Evolutionary conservation across 179 eudicot species (phyloP).

Genomic region (Nepenthes alata): DNA sequence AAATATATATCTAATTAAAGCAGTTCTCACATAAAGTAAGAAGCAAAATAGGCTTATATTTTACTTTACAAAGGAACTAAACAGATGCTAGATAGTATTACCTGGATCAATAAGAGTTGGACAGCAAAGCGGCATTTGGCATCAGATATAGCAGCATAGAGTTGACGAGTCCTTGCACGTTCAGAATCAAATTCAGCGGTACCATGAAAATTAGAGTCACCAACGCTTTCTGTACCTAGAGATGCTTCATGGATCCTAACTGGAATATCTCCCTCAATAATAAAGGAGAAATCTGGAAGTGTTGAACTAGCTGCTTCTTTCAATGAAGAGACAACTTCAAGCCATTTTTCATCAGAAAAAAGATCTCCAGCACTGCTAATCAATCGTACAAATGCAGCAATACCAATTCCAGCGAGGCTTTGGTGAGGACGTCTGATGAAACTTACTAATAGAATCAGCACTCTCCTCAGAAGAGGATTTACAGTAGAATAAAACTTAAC

Average conservation of each 20-base stretch:
- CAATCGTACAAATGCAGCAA: slow-evolving; percentile 91
- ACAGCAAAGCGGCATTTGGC: slow-evolving; percentile 81
- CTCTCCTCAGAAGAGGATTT: slow-evolving; percentile 71
- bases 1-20: too few species aligned
- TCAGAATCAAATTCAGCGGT: slow-evolving; percentile 33
- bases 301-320: slow-evolving; percentile 77
- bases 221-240: slow-evolving; percentile 21
- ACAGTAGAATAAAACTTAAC: slow-evolving; percentile 78
- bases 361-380: slow-evolving; percentile 86
- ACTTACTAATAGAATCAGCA: slow-evolving; percentile 65
- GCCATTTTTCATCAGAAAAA: slow-evolving; percentile 82
- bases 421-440: slow-evolving; percentile 93
- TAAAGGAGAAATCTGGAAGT: slow-evolving; percentile 73
- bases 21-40: background rate
- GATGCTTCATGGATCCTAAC: slow-evolving; percentile 32
- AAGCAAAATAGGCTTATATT: background rate
- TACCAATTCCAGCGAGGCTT: slow-evolving; percentile 95
- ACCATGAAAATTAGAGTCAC: slow-evolving; percentile 33
- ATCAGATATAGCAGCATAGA: slow-evolving; percentile 65
- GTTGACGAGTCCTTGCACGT: slow-evolving; percentile 29
- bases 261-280: slow-evolving; percentile 26
- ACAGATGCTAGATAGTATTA: slow-evolving; percentile 7
- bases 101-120: slow-evolving; percentile 90
- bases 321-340: slow-evolving; percentile 69
- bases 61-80: background rate